Evolutionary conservation across 2,329 filamentous ascomycete species (phyloP).

Genomic region (Sphaerostilbella broomeana): DNA sequence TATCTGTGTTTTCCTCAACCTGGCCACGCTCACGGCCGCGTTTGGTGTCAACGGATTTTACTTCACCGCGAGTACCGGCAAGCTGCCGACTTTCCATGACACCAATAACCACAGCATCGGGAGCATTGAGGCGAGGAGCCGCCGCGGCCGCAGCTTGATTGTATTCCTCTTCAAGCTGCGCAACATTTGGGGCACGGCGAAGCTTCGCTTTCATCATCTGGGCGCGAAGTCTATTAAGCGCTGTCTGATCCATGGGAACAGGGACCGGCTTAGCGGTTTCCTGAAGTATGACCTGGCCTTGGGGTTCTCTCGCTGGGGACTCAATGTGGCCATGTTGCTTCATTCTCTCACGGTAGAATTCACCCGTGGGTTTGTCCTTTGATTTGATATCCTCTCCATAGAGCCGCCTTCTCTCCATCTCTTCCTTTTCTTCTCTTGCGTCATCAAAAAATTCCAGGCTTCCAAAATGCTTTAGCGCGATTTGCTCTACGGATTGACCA

Average conservation of each 20-base stretch:
- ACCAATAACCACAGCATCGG: slow-evolving; percentile 64
- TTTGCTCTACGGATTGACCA: slow-evolving; percentile 66
- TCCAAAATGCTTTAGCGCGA: slow-evolving; percentile 78
- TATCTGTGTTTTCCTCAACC: slow-evolving; percentile 88
- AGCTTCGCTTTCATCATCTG: slow-evolving; percentile 96
- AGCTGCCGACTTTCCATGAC: slow-evolving; percentile 88
- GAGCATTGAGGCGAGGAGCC: slow-evolving; percentile 49
- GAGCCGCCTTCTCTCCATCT: slow-evolving; percentile 72
- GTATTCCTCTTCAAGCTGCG: slow-evolving; percentile 76
- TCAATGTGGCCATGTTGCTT: slow-evolving; percentile 40
- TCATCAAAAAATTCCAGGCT: slow-evolving; percentile 81
- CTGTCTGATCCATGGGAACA: slow-evolving; percentile 63
- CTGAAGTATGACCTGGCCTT: slow-evolving; percentile 52
- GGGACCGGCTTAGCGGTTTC: slow-evolving; percentile 36
- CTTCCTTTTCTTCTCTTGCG: slow-evolving; percentile 85
- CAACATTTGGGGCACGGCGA: slow-evolving; percentile 66
- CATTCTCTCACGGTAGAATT: slow-evolving; percentile 74
- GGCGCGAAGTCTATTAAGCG: slow-evolving; percentile 82
- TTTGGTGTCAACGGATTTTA: slow-evolving; percentile 70
- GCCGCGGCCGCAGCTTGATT: slow-evolving; percentile 64
- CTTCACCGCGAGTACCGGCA: slow-evolving; percentile 65
- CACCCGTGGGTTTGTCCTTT: slow-evolving; percentile 81
- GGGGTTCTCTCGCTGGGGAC: slow-evolving; percentile 23
- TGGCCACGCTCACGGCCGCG: slow-evolving; percentile 77
- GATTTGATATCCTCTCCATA: slow-evolving; percentile 82